Evolutionary conservation across 805 yeast genomes (phyloP).

Genomic region (Helenozyma baotianmanensis): DNA sequence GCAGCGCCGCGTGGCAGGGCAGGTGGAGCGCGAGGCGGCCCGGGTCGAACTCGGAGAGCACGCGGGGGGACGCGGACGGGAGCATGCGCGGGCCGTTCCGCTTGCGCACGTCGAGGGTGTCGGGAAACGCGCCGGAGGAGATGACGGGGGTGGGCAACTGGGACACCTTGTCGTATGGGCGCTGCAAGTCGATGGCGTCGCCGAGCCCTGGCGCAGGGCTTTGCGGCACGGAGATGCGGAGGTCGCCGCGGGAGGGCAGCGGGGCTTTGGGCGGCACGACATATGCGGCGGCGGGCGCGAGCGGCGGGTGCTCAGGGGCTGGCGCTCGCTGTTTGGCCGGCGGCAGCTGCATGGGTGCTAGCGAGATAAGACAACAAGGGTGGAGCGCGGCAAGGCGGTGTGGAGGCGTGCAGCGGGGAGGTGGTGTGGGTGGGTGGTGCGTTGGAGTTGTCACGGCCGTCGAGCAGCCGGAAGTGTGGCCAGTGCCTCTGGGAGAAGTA

Average conservation of each 20-base stretch:
- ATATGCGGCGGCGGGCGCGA: no score
- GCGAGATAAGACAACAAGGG: no score
- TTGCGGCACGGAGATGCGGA: slow-evolving; percentile 12
- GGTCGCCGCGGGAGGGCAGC: neutral
- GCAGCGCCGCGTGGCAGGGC: slow-evolving; percentile 1
- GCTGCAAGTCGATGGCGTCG: slow-evolving; percentile 8
- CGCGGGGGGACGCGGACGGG: slow-evolving; percentile 1
- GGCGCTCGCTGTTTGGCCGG: no score
- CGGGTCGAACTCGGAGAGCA: slow-evolving; percentile 12
- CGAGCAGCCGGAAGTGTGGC: no score
- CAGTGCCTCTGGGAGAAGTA: no score
- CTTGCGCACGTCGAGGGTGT: slow-evolving; percentile 8
- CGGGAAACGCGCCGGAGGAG: slow-evolving; percentile 9
- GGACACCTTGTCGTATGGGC: slow-evolving; percentile 30
- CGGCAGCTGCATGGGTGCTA: no score
- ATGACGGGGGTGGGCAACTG: slow-evolving; percentile 45
- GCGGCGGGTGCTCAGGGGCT: no score
- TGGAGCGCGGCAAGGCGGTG: no score
- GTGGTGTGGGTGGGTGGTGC: no score
- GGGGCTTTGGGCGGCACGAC: neutral
- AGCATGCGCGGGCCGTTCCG: neutral
- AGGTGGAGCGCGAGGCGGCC: neutral
- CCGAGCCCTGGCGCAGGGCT: slow-evolving; percentile 3
- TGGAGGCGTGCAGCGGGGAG: no score
- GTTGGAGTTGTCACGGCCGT: no score